Base-by-base conservation (phyloP, 2,329 filamentous ascomycete species). In the Rhexocercosporidium sp. region DNA sequence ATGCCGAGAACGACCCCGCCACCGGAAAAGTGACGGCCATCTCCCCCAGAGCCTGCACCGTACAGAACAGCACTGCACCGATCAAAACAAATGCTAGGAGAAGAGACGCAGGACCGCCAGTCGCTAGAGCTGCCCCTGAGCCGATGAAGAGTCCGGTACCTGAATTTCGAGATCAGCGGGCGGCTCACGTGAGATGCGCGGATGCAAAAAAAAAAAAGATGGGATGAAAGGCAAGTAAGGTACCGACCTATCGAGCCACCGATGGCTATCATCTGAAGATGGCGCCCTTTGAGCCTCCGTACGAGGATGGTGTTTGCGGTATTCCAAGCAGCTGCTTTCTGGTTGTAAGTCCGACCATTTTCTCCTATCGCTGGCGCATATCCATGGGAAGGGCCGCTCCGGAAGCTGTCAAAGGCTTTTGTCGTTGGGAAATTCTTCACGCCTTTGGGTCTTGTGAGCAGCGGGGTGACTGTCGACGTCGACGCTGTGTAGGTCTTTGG, bases 241-340 rank as follows among this genome's bases (percentile, higher is more conserved):
- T 49, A 64, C 22, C 14, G 82, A 88, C 92, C 92, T 75, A 97
- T 97, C 16, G 92, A 95, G 53, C 94, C 94, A 74, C 94, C 94
- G 72, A 97, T 97, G 20, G 95, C 95, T 83, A 97, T 97, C 94
- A 97, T 97, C 82, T 97, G 94, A 77, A 97, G 78, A 82, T 97
- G 95, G 47, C 94, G 85, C 37, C 90, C 90, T 80, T 96, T 96
- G 73, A 97, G 81, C 78, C 88, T 90, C 75, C 93, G 85, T 56
- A 91, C 88, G 59, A 98, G 84, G 6, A 90, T 88, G 54, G 92
- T 90, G 70, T 90, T 85, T 11, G 92, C 91, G 1, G 93, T 94
- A 64, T 84, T 84, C 27, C 81, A 80, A 0, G 84, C 85, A 0
- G 87, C 88, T 54, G 79, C 79, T 77, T 94, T 90, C 71, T 92